Base-by-base conservation (phyloP, 164 flowering plant genomes). In the Dillenia suffruticosa region DNA sequence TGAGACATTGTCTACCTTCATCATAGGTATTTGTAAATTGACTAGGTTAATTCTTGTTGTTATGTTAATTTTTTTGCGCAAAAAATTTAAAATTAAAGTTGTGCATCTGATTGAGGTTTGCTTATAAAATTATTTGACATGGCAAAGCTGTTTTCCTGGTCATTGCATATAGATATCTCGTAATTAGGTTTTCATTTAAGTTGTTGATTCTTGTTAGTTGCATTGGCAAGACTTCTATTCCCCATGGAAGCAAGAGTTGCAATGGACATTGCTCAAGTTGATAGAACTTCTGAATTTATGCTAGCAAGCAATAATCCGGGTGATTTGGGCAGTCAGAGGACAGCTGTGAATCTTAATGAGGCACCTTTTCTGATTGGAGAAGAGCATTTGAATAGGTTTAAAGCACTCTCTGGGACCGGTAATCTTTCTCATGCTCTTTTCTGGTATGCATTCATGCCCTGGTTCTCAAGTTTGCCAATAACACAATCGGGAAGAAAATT, bases 221-320 rank as follows among this genome's bases (percentile, higher is more conserved):
- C 80, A 58, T 72, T 92, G 59, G 93, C 98, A 59, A 82, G 74
- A 67, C 79, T 84, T 45, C 71, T 89, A 24, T 92, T 89, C 67
- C 95, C 98, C 40, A 70, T 68, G 79, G 95, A 92, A 78, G 98
- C 98, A 62, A 73, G 80, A 70, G 89, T 89, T 62, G 91, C 81
- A 53, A 92, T 88, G 95, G 96, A 86, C 56, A 84, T 89, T 70
- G 87, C 94, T 49, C 85, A 89, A 58, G 88, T 89, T 49, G 92
- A 82, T 57, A 85, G 82, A 32, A 89, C 96, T 54, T 68, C 69
- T 51, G 91, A 85, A 62, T 77, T 87, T 63, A 73, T 76, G 26
- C 49, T 79, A 24, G 66, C 54, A 56, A 57, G 47, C 61, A 65
- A 64, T 52, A 65, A 51, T 47, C 70, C 68, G 26, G 63, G 64